A percentile compares a stretch with the other conserved stretches of the same genome.
Conservation (phyloP, 768 basidiomycete species). For the Termitomyces bulborhizus region DNA sequence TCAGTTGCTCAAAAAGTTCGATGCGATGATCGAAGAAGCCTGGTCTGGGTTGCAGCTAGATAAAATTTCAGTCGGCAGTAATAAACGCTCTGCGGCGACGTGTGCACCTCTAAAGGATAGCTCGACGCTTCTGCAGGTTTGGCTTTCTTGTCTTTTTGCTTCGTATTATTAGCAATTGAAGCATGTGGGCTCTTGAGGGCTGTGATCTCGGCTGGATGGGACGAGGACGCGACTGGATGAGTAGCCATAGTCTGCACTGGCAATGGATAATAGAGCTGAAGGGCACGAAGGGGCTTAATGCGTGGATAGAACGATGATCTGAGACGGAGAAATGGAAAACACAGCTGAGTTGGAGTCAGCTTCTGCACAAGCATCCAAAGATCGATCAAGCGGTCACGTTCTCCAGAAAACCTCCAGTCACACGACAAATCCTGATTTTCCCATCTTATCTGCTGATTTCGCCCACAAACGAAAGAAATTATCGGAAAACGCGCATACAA, state of each 20-base stretch:
- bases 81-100: neutral
- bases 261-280: conserved; percentile 9
- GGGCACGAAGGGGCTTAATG: conserved; percentile 17
- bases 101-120: conserved; percentile 59
- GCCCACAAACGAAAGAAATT: neutral
- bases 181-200: conserved; percentile 39
- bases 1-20: conserved; percentile 83
- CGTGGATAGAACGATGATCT: conserved; percentile 25
- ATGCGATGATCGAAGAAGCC: conserved; percentile 87
- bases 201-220: conserved; percentile 42
- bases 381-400: conserved; percentile 33
- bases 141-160: conserved; percentile 33
- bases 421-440: neutral
- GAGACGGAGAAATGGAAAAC: conserved; percentile 26
- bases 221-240: conserved; percentile 47
- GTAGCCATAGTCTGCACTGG: conserved; percentile 32
- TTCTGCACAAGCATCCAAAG: conserved; percentile 30
- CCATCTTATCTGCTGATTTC: conserved; percentile 7
- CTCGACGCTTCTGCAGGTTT: conserved; percentile 33
- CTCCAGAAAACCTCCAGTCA: conserved; percentile 4
- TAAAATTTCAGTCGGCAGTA: conserved; percentile 8
- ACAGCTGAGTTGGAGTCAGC: conserved; percentile 24
- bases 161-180: conserved; percentile 10
- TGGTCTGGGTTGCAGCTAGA: conserved; percentile 74
- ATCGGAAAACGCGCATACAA: neutral